phyloP scores from a whole-genome alignment of 129 eudicot species.

The Oenanthe sinensis region DNA sequence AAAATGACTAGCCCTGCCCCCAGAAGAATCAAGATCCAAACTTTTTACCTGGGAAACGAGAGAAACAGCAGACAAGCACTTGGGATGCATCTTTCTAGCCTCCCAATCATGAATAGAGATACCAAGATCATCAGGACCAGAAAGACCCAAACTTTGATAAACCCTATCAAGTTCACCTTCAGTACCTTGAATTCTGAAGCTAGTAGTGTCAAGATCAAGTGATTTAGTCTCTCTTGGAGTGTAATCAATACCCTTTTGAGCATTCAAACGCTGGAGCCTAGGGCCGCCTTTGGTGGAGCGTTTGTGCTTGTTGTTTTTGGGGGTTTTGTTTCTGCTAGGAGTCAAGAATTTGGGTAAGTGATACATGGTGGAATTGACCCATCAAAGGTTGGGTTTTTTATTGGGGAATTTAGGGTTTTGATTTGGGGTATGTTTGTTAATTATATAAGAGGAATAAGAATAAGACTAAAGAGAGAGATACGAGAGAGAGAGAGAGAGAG shows the following conservation, averaged over 20 bases:
- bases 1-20: background rate
- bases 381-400: background rate
- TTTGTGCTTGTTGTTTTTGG: background rate
- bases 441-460: background rate
- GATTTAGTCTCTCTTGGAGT: background rate
- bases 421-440: background rate
- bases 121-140: conserved; percentile 2
- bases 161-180: conserved; percentile 8
- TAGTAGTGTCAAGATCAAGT: background rate
- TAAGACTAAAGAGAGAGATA: background rate
- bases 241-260: conserved; percentile 4
- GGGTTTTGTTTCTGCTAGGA: background rate
- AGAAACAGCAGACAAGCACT: background rate
- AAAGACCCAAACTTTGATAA: background rate
- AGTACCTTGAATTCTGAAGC: background rate
- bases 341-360: background rate
- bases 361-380: background rate
- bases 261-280: background rate
- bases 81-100: background rate
- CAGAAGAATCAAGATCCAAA: background rate
- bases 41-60: background rate
- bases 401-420: background rate
- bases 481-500: background rate
- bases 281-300: background rate
- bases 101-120: background rate